Evolutionary conservation across 1,284 basidiomycete genomes (phyloP).

Genomic region (Moesziomyces sp.): DNA sequence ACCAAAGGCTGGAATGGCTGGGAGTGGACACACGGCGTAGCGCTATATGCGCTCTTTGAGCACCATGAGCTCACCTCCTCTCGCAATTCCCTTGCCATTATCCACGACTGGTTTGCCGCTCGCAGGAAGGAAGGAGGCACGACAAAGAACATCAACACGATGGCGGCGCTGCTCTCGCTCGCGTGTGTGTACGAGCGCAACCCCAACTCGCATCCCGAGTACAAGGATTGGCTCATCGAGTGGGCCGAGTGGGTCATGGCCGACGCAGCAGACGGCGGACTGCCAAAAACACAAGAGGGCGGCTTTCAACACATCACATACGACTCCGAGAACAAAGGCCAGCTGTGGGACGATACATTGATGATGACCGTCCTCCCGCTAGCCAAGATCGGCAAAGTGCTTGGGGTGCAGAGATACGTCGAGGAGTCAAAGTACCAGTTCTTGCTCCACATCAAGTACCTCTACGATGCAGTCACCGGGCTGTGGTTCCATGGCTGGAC

Average conservation of each 20-base stretch:
- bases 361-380: constrained; percentile 76
- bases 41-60: constrained; percentile 58
- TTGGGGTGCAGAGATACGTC: constrained; percentile 73
- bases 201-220: constrained; percentile 61
- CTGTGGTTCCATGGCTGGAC: constrained; percentile 74
- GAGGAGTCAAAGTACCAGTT: constrained; percentile 76
- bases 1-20: constrained; percentile 77
- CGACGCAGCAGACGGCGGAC: constrained; percentile 66
- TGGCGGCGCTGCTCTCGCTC: constrained; percentile 75
- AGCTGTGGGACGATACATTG: constrained; percentile 77
- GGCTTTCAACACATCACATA: constrained; percentile 77
- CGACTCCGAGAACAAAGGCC: constrained; percentile 72
- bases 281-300: constrained; percentile 74
- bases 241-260: constrained; percentile 77
- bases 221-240: constrained; percentile 72
- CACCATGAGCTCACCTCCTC: constrained; percentile 71
- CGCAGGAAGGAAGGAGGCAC: constrained; percentile 73
- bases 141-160: constrained; percentile 78
- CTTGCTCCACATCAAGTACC: constrained; percentile 73
- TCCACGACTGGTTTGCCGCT: constrained; percentile 73
- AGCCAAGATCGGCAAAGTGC: constrained; percentile 75
- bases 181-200: constrained; percentile 72
- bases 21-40: constrained; percentile 76
- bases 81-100: constrained; percentile 71
- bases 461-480: constrained; percentile 72